Percentiles rank a stretch among this genome's conserved stretches.
Conservation (phyloP, 192 early-diverging fungal genomes). For the Backusella psychrophila region DNA sequence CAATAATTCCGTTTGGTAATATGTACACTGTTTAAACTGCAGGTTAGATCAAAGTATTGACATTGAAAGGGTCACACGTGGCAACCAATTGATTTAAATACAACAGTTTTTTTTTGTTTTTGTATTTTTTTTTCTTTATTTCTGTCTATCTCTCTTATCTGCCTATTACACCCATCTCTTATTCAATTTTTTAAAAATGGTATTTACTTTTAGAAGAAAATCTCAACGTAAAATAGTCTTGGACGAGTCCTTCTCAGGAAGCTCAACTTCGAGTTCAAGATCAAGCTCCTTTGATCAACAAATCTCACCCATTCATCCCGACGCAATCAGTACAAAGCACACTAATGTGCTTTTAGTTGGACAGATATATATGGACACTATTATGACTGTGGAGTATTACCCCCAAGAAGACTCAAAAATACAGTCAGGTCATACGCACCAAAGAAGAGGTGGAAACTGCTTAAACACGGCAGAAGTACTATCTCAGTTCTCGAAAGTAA, state of each 20-base stretch:
- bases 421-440: conserved; percentile 53
- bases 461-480: conserved; percentile 57
- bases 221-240: background rate
- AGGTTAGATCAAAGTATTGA: background rate
- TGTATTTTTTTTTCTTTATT: background rate
- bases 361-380: conserved; percentile 60
- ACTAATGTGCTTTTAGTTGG: conserved; percentile 45
- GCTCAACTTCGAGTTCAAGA: background rate
- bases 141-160: background rate
- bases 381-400: conserved; percentile 56
- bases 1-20: background rate
- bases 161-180: background rate
- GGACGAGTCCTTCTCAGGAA: background rate
- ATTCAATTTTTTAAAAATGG: background rate
- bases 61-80: background rate
- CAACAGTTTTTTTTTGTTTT: background rate
- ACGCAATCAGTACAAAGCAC: background rate
- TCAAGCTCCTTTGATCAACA: conserved; percentile 9
- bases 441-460: conserved; percentile 64
- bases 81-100: background rate
- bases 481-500: conserved; percentile 43
- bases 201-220: background rate
- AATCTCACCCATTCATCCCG: conserved; percentile 1
- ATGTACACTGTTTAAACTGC: background rate
- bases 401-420: conserved; percentile 62